Evolutionary conservation across 2,329 filamentous ascomycete species (phyloP), one percentile per base, ranked within the genome.

Genomic region (Exophiala sp.): DNA sequence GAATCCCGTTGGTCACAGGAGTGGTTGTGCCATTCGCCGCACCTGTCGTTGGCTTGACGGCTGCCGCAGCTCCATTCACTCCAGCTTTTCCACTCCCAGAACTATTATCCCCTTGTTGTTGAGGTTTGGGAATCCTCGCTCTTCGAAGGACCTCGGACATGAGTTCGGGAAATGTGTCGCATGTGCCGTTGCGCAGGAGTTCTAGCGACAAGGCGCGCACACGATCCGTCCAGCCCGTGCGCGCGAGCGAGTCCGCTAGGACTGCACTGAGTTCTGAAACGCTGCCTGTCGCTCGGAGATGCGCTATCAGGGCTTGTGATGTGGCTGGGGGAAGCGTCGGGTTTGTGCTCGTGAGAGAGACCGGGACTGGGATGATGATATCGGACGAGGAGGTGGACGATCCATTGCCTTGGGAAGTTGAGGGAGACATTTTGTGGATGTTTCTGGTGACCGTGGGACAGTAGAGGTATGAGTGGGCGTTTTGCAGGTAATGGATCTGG

Each of bases 191-290:
- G 58, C 79, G 75, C 47, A 82, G 73, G 34, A 82, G 70, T 48
- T 76, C 70, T 40, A 74, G 73, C 14, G 79, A 71, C 53, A 82
- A 74, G 40, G 67, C 68, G 50, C 74, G 74, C 52, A 83, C 70
- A 22, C 70, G 70, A 58, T 78, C 72, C 35, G 76, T 75, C 79
- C 79, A 83, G 58, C 79, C 79, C n/a, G 70, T 66, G 46, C 76
- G 71, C 59, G 79, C 74, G 9, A 82, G 71, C 18, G 74, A 72
- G 60, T 78, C 72, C 51, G 74, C 69, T 21, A 83, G 70, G 1
- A 73, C 70, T 30, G 67, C 60, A 60, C 81, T 77, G 37, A 83
- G 77, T 60, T 74, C 73, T 60, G 73, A 71, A 57, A 82, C 74
- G 46, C 74, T 72, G 60, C 69, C 68, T 27, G 69, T 59, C 21